A percentile compares a stretch with the other conserved stretches of the same genome.
These are phyloP conservation scores for Gnetum montanum DNA, from an alignment of 75 land plant genomes.

Conservation along the genomic window DNA sequence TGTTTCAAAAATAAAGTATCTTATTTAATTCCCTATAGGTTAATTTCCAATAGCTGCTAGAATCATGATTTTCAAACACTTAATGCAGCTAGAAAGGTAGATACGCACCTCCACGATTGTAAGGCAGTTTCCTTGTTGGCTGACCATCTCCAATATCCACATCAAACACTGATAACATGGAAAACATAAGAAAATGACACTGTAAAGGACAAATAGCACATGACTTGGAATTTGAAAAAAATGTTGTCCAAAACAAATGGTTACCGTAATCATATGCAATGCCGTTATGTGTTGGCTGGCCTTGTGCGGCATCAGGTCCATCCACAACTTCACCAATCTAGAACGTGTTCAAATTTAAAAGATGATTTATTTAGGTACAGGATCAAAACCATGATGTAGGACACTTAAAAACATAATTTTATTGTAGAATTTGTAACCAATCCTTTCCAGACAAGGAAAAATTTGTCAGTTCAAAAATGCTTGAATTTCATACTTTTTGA, in stretches of 20 bases:
- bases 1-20: too few species aligned
- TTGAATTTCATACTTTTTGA: too few species aligned
- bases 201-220: not conserved
- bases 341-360: too few species aligned
- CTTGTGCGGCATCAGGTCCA: slow-evolving; percentile 60
- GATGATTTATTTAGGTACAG: too few species aligned
- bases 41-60: too few species aligned
- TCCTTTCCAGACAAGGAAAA: not conserved
- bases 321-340: slow-evolving; percentile 99
- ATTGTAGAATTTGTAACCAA: not conserved
- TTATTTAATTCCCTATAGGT: too few species aligned
- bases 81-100: not conserved
- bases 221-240: not conserved
- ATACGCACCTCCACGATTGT: slow-evolving; percentile 72
- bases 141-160: slow-evolving; percentile 97
- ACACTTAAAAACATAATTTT: not conserved
- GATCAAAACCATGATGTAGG: too few species aligned
- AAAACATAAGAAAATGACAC: not conserved
- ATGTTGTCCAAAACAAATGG: slow-evolving; percentile 10
- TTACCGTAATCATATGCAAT: slow-evolving; percentile 87
- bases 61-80: too few species aligned
- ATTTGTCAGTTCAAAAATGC: too few species aligned
- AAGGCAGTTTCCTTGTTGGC: slow-evolving; percentile 84
- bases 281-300: slow-evolving; percentile 60
- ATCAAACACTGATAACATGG: slow-evolving; percentile 96